Evolutionary conservation across 768 basidiomycete genomes (phyloP), one percentile per base, ranked within the genome.

Genomic region (Cantharellus cinnabarinus): DNA sequence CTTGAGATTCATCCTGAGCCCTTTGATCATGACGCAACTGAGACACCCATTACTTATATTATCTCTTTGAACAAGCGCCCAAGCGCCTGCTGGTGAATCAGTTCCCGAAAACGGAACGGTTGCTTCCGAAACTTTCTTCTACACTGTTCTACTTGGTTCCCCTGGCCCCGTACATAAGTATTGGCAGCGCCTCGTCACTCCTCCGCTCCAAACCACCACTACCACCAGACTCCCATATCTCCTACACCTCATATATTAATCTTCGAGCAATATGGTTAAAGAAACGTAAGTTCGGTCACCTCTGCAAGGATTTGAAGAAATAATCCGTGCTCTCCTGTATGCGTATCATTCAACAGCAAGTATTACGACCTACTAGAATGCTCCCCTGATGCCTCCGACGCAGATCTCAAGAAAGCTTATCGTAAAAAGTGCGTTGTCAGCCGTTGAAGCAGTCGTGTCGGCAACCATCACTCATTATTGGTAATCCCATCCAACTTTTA

Each of bases 311-410:
- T 48, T 48, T 37, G 14, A 10, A 7, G 52, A 10, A 10, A 54
- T 10, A 14, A 10, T 37, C 14, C 10, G 7, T 29, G 14, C 29
- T 41, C 4, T 29, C 20, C 3, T 57, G 35, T 40, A 60, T 42
- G 7, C 53, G 29, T 15, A 29, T 38, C 58, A 48, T 39, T 29
- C 35, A 10, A 51, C 59, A 89, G 88, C 66, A 85, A 89, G 79
- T 89, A 77, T 69, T 89, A 97, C 73, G 90, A 95, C 72, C 79
- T 95, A 62, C 80, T 98, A 55, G 91, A 93, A 64, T 89, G 88
- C 39, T 63, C 78, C 5, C 80, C 86, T 56, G 76, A 76, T 65
- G 89, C 85, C 41, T 82, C 81, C 48, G 91, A 94, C 61, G 67
- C 75, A 53, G 90, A 93, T 58, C 79, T 94, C 67, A 94, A 93